phyloP scores from a whole-genome alignment of 306 rosid genomes.

The Prinsepia uniflora region DNA sequence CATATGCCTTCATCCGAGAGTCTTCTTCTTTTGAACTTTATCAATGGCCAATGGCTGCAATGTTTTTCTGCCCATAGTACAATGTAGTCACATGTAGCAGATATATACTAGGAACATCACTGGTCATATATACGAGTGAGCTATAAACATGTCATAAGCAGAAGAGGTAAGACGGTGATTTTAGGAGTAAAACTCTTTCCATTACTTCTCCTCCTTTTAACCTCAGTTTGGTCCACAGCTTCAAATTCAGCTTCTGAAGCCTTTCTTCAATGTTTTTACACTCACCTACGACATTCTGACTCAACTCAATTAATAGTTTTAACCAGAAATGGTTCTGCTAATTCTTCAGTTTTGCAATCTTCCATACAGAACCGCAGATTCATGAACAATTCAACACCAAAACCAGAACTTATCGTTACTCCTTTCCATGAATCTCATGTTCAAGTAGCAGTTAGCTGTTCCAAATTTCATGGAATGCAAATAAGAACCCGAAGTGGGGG shows the following conservation, averaged over 20 bases:
- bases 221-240: conserved; percentile 4
- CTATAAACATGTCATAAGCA: too few relatives aligned
- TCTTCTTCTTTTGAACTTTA: background rate
- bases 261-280: conserved; percentile 22
- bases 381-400: conserved; percentile 25
- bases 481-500: conserved; percentile 31
- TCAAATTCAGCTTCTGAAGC: background rate
- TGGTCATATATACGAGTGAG: background rate
- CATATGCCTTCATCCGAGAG: background rate
- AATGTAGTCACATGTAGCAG: background rate
- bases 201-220: background rate
- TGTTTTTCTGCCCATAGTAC: background rate
- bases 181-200: background rate
- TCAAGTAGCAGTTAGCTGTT: conserved; percentile 22
- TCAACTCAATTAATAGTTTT: background rate
- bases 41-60: background rate
- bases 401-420: conserved; percentile 40
- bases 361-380: conserved; percentile 41
- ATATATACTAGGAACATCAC: background rate
- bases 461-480: conserved; percentile 4
- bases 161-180: background rate
- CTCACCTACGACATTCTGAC: conserved; percentile 1
- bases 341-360: conserved; percentile 29
- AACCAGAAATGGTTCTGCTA: conserved; percentile 31
- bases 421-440: conserved; percentile 26